These are phyloP conservation scores for Cucumis cinereus DNA, from an alignment of 306 rosid species.

Conservation along the genomic window DNA sequence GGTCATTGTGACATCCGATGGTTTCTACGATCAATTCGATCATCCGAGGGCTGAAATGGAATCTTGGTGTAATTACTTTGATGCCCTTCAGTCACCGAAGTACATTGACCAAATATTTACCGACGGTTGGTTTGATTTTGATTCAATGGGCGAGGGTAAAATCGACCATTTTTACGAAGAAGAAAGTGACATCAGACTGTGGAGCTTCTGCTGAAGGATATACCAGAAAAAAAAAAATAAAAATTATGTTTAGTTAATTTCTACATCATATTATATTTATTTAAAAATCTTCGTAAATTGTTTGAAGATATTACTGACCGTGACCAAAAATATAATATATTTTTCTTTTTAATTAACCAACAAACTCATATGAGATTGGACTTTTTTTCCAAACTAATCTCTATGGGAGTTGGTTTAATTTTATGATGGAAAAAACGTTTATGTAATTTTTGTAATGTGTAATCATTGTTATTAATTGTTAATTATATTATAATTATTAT, in stretches of 20 bases:
- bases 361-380: neutral
- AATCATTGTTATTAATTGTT: neutral
- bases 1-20: constrained; percentile 12
- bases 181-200: constrained; percentile 62
- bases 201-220: constrained; percentile 49
- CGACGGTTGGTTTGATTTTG: constrained; percentile 41
- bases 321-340: neutral
- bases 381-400: neutral
- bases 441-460: neutral
- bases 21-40: constrained; percentile 9
- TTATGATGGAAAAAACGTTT: neutral
- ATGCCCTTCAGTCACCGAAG: constrained; percentile 34
- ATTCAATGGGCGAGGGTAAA: constrained; percentile 19
- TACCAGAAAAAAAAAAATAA: neutral
- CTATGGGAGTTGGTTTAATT: neutral
- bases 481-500: neutral
- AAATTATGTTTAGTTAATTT: neutral
- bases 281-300: neutral
- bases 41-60: constrained; percentile 38
- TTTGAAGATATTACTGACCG: constrained; percentile 7
- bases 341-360: neutral
- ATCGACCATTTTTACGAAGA: constrained; percentile 54
- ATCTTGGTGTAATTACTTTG: constrained; percentile 42
- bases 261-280: neutral
- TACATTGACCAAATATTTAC: constrained; percentile 47